These are phyloP conservation scores for Lichtheimia hyalospora DNA, from an alignment of 371 early-diverging fungal genomes.

Conservation along the genomic window DNA sequence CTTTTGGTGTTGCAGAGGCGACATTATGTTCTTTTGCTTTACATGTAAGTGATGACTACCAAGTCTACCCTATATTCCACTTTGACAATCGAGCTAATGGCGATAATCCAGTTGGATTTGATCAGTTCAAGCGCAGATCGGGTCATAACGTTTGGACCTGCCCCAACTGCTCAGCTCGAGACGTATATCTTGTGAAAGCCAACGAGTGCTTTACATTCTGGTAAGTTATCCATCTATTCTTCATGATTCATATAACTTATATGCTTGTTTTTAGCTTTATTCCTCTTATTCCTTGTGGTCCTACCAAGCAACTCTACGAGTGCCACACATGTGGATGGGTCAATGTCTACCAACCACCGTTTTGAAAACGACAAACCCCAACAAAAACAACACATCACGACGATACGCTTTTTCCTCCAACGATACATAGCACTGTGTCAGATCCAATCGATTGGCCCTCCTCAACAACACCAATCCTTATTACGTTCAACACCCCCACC, in stretches of 20 bases:
- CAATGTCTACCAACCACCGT: slow-evolving; percentile 41
- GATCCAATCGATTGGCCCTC: background rate
- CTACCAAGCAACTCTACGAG: slow-evolving; percentile 38
- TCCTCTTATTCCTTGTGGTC: slow-evolving; percentile 46
- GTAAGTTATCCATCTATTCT: background rate
- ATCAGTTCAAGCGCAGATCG: slow-evolving; percentile 41
- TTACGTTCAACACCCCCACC: too few species aligned
- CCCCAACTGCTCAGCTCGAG: slow-evolving; percentile 45
- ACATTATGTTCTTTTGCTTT: slow-evolving; percentile 37
- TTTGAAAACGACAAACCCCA: slow-evolving; percentile 13
- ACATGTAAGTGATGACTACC: slow-evolving; percentile 25
- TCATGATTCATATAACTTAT: background rate
- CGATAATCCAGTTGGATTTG: slow-evolving; percentile 36
- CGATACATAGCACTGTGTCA: background rate
- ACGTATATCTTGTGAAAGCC: slow-evolving; percentile 37
- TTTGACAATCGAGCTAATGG: too few species aligned
- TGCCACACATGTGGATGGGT: slow-evolving; percentile 49
- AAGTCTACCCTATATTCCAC: background rate
- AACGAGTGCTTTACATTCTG: slow-evolving; percentile 53
- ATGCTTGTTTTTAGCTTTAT: slow-evolving; percentile 26
- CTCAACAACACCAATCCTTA: too few species aligned
- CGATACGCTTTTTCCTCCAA: background rate
- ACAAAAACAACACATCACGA: background rate
- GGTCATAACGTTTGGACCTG: slow-evolving; percentile 37
- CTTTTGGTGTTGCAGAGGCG: too few species aligned